Base-by-base conservation (phyloP, 2,329 filamentous ascomycete genomes). In the Delphinella strobiligena region DNA sequence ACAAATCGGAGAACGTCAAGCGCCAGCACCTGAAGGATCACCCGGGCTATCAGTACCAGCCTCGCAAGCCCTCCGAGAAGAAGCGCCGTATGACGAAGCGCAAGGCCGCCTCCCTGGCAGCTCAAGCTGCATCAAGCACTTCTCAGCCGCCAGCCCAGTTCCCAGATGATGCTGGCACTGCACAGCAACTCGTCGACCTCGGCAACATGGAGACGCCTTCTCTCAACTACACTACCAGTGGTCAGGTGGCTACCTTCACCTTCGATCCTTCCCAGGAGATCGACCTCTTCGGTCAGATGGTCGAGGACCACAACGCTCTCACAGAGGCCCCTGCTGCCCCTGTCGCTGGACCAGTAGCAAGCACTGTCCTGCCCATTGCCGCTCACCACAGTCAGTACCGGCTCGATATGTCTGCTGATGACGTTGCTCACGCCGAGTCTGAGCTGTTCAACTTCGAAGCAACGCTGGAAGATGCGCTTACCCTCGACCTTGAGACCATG, bases 1-100 rank as follows among this genome's bases (percentile, higher is more conserved):
- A 45, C 17, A 49, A 61, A 32, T 61, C 66, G 4, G 58, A 61
- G 12, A 51, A 59, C 11, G 48, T 56, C 24, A 66, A 67, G 47
- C 46, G 43, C 19, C 53, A 63, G 43, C 65, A 68, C 43, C 49
- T 55, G 7, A 45, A 53, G 32, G 51, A 59, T 12, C 54, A 66
- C 47, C 64, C 64, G 4, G 53, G 61, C 34, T 68, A 67, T 48
- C 60, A 65, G 36, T 67, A 67, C 45, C 58, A 63, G 38, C 64
- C 66, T 38, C 61, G 65, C 45, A 66, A 66, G 51, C 58, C 63
- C 22, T 61, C 51, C 18, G 60, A 68, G 50, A 64, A 62, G 51
- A 68, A 66, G 52, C 60, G 61, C 40, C 60, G 66, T 43, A 60
- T 60, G 49, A 41, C 39, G 33, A 41, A 41, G 39, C 39, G 39